Base-by-base conservation (phyloP, 805 yeast genomes). In the Lipomyces starkeyi region DNA sequence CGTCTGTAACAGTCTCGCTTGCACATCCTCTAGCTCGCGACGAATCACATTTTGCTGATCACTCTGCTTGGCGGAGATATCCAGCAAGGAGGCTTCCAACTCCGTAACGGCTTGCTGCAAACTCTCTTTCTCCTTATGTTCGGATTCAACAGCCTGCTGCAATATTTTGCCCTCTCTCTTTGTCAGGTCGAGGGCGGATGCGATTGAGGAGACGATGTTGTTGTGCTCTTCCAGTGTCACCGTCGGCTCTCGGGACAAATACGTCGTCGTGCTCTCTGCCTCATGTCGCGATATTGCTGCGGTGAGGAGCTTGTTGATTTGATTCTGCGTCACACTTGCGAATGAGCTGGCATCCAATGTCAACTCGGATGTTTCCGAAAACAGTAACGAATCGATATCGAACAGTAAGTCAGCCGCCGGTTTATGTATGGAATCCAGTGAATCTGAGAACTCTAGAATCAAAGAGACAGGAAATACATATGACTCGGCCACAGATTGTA, bases 391-490 rank as follows among this genome's bases (percentile, higher is more conserved):
- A n/a, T 53, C 63, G 32, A 40, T 7, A 49, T 64, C 66, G 49
- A 64, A 53, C 3, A 34, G 25, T 11, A 40, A 22, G 32, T 35
- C n/a, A n/a, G 20, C 6, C 20, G 29, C 9, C 7, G 17, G 22
- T n/a, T 17, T 53, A 29, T 58, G 52, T 7, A 55, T 22, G 5
- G 49, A 13, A 34, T 34, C 17, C 61, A 20, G 35, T 27, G 20
- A 25, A 20, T 32, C 57, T 13, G 57, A 17, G 29, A 56, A 34
- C 6, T 53, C 56, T 11, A 62, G 58, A 9, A 47, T 35, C 9
- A 67, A 49, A 13, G 65, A 20, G 20, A 59, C 37, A 1, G 70
- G 70, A 43, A 67, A 67, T 3, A 64, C 65, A 61, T 64, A 67
- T 34, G 63, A 14, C 29, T 34, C 61, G 29, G 68, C 68, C 9